Conservation (phyloP, 2,329 filamentous ascomycete species). For the Sclerotinia glacialis region DNA sequence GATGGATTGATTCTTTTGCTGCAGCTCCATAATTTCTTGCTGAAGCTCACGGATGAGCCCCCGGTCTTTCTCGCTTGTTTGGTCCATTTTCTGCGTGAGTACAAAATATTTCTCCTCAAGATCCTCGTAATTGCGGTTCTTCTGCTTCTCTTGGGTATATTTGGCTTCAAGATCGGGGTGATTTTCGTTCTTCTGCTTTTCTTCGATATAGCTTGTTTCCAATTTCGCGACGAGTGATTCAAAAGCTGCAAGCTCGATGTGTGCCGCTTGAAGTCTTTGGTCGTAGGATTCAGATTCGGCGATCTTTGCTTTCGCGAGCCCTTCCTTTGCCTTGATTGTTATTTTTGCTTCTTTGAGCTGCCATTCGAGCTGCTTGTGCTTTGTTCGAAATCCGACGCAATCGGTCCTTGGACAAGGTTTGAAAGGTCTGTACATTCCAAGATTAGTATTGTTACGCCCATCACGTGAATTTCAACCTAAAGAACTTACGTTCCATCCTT, state of each 20-base stretch:
- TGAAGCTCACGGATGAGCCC: rapidly evolving
- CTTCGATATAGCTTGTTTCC: neutral
- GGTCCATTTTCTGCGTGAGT: neutral
- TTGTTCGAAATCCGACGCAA: slow-evolving; percentile 17
- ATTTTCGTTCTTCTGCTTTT: neutral
- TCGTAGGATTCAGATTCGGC: slow-evolving; percentile 12
- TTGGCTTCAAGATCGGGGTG: neutral
- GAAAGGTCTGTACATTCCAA: slow-evolving; percentile 17
- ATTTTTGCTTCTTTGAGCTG: slow-evolving; percentile 5
- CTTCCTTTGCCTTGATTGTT: neutral
- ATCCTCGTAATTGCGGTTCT: neutral
- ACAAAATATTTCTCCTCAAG: slow-evolving; percentile 1
- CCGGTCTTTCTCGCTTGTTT: rapidly evolving
- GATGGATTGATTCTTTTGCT: rapidly evolving
- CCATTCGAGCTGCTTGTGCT: neutral
- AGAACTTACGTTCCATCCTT: slow-evolving; percentile 10
- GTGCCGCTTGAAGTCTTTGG: slow-evolving; percentile 17
- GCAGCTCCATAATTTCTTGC: neutral
- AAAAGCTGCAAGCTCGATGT: slow-evolving; percentile 1
- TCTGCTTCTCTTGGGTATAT: neutral
- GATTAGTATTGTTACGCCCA: slow-evolving; percentile 8
- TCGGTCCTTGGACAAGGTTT: slow-evolving; percentile 14
- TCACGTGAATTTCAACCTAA: slow-evolving; percentile 4
- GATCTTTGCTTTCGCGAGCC: neutral
- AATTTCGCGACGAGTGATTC: neutral